Evolutionary conservation across 2,329 filamentous ascomycete genomes (phyloP).

Genomic region (Venturia asperata): DNA sequence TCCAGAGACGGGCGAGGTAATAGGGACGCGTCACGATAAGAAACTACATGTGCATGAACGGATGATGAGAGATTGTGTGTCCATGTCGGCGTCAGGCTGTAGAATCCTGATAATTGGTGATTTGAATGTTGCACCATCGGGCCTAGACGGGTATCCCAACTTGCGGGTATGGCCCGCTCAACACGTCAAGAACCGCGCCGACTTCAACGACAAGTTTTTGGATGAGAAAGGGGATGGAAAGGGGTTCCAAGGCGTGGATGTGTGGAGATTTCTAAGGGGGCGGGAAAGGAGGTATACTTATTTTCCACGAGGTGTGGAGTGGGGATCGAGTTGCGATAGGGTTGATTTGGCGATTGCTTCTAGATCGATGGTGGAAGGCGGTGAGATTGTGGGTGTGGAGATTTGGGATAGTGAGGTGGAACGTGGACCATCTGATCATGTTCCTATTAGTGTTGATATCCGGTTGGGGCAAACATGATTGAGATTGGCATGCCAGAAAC

Average conservation of each 20-base stretch:
- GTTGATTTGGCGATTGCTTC: slow-evolving; percentile 48
- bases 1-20: slow-evolving; percentile 35
- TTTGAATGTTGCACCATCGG: slow-evolving; percentile 44
- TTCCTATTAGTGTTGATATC: slow-evolving; percentile 41
- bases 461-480: not conserved
- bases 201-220: slow-evolving; percentile 47
- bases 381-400: slow-evolving; percentile 32
- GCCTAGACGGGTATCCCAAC: slow-evolving; percentile 42
- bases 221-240: slow-evolving; percentile 20
- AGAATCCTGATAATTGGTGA: slow-evolving; percentile 45
- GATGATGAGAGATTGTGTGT: slow-evolving; percentile 40
- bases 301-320: slow-evolving; percentile 37
- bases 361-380: slow-evolving; percentile 33
- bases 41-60: slow-evolving; percentile 44
- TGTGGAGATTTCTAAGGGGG: slow-evolving; percentile 42
- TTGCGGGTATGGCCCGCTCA: slow-evolving; percentile 40
- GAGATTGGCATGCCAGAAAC: no score
- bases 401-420: slow-evolving; percentile 39
- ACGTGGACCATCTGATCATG: slow-evolving; percentile 48
- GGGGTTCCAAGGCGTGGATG: slow-evolving; percentile 38
- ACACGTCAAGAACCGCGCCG: slow-evolving; percentile 45
- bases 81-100: slow-evolving; percentile 37
- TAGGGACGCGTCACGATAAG: slow-evolving; percentile 45
- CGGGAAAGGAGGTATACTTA: slow-evolving; percentile 44
- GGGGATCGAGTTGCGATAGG: slow-evolving; percentile 47